A percentile compares a stretch with the other conserved stretches of the same genome.
phyloP scores from a whole-genome alignment of 352 stramenopile species.

The Phytophthora pini region DNA sequence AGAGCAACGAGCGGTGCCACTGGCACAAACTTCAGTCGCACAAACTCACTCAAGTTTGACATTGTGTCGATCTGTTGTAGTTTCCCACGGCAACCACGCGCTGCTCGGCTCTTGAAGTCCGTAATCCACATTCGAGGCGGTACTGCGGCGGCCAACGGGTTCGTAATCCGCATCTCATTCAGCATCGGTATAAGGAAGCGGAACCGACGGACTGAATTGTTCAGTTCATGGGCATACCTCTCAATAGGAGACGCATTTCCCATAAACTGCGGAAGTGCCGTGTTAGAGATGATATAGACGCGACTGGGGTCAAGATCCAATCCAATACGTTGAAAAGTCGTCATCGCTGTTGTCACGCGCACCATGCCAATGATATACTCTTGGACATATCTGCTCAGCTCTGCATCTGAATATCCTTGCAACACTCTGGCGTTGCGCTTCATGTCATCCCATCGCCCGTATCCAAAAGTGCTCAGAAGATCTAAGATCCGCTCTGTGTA shows the following conservation, averaged over 20 bases:
- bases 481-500: slow-evolving; percentile 56
- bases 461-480: slow-evolving; percentile 72
- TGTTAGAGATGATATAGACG: slow-evolving; percentile 39
- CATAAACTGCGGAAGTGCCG: slow-evolving; percentile 8
- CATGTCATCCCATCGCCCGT: slow-evolving; percentile 87
- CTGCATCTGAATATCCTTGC: slow-evolving; percentile 44
- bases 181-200: slow-evolving; percentile 52
- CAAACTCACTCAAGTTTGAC: slow-evolving; percentile 51
- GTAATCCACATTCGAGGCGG: slow-evolving; percentile 41
- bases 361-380: slow-evolving; percentile 61
- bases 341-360: slow-evolving; percentile 46
- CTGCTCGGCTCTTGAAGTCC: slow-evolving; percentile 36
- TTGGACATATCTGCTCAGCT: slow-evolving; percentile 56
- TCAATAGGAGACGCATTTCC: slow-evolving; percentile 46
- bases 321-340: slow-evolving; percentile 34
- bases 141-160: slow-evolving; percentile 33
- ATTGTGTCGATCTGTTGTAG: slow-evolving; percentile 81
- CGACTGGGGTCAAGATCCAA: slow-evolving; percentile 34
- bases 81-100: slow-evolving; percentile 52
- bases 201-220: slow-evolving; percentile 47
- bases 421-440: slow-evolving; percentile 37
- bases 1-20: slow-evolving; percentile 39
- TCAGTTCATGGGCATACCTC: slow-evolving; percentile 41
- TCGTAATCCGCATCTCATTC: slow-evolving; percentile 47
- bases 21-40: slow-evolving; percentile 45